These are phyloP conservation scores for Pelargonium citronellum DNA, from an alignment of 441 rosid genomes.

Conservation along the genomic window DNA sequence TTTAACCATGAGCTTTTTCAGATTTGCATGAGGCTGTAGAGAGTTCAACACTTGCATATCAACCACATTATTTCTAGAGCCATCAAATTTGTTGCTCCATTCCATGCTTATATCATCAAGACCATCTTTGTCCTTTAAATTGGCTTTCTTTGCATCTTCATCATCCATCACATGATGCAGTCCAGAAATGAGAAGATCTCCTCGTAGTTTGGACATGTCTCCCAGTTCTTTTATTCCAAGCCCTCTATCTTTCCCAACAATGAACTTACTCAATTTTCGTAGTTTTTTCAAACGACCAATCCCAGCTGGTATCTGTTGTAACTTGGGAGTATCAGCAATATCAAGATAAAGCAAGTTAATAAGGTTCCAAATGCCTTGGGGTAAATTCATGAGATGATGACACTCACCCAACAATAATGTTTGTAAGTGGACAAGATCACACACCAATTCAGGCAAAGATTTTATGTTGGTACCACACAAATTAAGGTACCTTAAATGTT, in stretches of 20 bases:
- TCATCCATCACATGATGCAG: constrained; percentile 18
- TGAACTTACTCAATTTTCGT: constrained; percentile 3
- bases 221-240: constrained; percentile 13
- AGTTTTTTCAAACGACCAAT: not conserved
- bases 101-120: constrained; percentile 14
- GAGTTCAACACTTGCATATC: constrained; percentile 14
- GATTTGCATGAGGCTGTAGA: constrained; percentile 12
- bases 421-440: constrained; percentile 8
- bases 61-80: not conserved
- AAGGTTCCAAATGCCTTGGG: not conserved
- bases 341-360: not conserved
- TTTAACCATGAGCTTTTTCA: constrained; percentile 15
- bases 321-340: not conserved
- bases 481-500: constrained; percentile 17
- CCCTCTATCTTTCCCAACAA: constrained; percentile 12
- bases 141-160: constrained; percentile 20
- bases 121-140: constrained; percentile 13
- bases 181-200: constrained; percentile 12
- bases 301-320: not conserved
- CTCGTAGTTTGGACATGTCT: constrained; percentile 10
- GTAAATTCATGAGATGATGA: rapidly evolving
- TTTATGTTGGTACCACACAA: not conserved
- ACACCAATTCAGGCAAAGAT: not conserved
- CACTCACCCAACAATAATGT: not conserved
- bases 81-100: not conserved